Evolutionary conservation across 441 rosid genomes (phyloP).

Genomic region (Iberis amara): DNA sequence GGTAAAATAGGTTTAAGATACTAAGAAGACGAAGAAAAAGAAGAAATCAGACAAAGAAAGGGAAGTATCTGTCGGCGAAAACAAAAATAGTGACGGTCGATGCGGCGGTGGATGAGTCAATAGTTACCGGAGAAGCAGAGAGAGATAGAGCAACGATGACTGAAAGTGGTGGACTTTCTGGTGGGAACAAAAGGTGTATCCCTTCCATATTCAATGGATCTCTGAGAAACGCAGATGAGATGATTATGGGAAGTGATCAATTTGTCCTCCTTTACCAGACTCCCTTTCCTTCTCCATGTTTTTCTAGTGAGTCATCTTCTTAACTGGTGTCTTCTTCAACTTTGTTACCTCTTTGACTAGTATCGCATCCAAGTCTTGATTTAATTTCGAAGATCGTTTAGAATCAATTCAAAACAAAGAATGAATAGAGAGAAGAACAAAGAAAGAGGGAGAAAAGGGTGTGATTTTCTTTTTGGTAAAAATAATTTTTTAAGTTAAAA

Average conservation of each 20-base stretch:
- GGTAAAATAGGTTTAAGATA: conserved; percentile 20
- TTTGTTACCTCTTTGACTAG: too few species aligned
- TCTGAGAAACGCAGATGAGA: neutral
- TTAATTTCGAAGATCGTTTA: too few species aligned
- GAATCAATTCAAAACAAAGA: too few species aligned
- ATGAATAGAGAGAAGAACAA: too few species aligned
- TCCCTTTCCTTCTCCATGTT: too few species aligned
- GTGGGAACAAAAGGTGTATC: conserved; percentile 35
- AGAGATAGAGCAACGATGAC: conserved; percentile 53
- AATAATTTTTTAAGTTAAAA: too few species aligned
- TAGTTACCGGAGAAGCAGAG: conserved; percentile 32
- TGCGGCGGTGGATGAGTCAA: conserved; percentile 27
- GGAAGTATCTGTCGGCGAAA: conserved; percentile 52
- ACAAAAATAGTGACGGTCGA: conserved; percentile 34
- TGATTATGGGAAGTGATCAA: neutral
- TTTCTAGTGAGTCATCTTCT: too few species aligned
- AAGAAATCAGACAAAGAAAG: conserved; percentile 15
- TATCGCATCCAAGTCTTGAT: too few species aligned
- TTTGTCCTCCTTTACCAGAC: too few species aligned
- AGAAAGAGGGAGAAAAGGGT: too few species aligned
- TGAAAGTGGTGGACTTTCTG: conserved; percentile 45
- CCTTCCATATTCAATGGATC: conserved; percentile 26
- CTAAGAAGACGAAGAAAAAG: neutral
- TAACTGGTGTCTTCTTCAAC: too few species aligned
- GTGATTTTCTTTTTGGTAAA: too few species aligned